Percentiles rank a stretch among this genome's conserved stretches.
These are phyloP conservation scores for Talinum fruticosum DNA, from an alignment of 148 eudicot genomes.

Conservation along the genomic window DNA sequence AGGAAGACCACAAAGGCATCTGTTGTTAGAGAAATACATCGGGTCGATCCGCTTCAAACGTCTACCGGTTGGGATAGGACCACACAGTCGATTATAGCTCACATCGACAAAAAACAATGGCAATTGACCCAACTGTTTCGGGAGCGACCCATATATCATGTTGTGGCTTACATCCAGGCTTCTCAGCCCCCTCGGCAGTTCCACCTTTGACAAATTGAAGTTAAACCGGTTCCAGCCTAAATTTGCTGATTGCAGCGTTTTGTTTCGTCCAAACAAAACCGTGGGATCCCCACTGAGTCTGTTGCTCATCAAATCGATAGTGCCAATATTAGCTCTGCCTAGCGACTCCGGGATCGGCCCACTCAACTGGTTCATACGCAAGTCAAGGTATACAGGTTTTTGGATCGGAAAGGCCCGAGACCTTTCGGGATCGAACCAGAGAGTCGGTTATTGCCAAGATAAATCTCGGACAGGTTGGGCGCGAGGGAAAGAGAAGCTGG, in stretches of 20 bases:
- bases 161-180: conserved; percentile 42
- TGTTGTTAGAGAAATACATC: background rate
- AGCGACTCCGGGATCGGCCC: conserved; percentile 35
- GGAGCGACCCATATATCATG: background rate
- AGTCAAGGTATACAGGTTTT: background rate
- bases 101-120: background rate
- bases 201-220: conserved; percentile 37
- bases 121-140: background rate
- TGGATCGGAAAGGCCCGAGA: conserved; percentile 18
- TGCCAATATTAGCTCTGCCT: conserved; percentile 10
- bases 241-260: conserved; percentile 9
- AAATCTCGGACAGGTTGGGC: conserved; percentile 15
- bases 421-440: conserved; percentile 34
- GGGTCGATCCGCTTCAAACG: background rate
- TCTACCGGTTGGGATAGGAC: background rate
- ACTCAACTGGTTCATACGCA: conserved; percentile 17
- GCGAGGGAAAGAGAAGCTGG: conserved; percentile 6
- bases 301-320: conserved; percentile 28
- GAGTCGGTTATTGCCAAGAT: conserved; percentile 32
- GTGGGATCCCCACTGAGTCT: conserved; percentile 30
- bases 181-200: conserved; percentile 22
- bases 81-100: background rate
- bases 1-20: background rate
- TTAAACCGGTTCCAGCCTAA: conserved; percentile 33
- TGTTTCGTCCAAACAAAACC: conserved; percentile 31